Percentiles rank a stretch among this genome's conserved stretches.
These are phyloP conservation scores for Pythium aquatile DNA, from an alignment of 352 stramenopile species.

Conservation along the genomic window DNA sequence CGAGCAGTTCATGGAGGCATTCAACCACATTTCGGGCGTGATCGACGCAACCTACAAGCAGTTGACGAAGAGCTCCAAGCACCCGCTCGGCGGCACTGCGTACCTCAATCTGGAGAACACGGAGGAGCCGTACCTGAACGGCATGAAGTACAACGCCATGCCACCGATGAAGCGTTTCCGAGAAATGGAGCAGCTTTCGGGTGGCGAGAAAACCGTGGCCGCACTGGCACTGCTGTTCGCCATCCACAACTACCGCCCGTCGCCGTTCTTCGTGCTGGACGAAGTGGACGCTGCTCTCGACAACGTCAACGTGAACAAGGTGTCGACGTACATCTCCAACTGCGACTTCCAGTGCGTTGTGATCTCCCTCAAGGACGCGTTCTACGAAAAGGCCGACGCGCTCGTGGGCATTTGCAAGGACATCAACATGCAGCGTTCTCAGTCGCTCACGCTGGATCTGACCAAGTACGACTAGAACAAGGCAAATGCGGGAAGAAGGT, in stretches of 20 bases:
- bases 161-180: conserved; percentile 99
- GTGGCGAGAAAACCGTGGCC: conserved; percentile 99
- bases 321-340: conserved; percentile 96
- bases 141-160: conserved; percentile 99
- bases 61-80: conserved; percentile 97
- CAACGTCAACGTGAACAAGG: conserved; percentile 99
- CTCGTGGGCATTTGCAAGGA: conserved; percentile 93
- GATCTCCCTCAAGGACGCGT: conserved; percentile 98
- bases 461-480: conserved; percentile 45
- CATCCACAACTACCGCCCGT: conserved; percentile 96
- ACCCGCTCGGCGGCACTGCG: conserved; percentile 89
- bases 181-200: conserved; percentile 98
- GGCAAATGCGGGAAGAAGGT: background rate
- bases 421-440: conserved; percentile 67
- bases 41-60: conserved; percentile 97
- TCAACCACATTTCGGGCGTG: conserved; percentile 90
- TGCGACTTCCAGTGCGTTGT: conserved; percentile 97
- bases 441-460: conserved; percentile 80
- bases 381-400: conserved; percentile 94
- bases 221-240: conserved; percentile 98
- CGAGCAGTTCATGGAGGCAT: conserved; percentile 93
- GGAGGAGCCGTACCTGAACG: conserved; percentile 96
- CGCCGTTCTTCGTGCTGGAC: conserved; percentile 99
- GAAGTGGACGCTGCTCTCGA: conserved; percentile 99
- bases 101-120: conserved; percentile 86